Evolutionary conservation across 2,329 filamentous ascomycete species (phyloP), one percentile per base, ranked within the genome.

Genomic region (Teratosphaeria gauchensis): DNA sequence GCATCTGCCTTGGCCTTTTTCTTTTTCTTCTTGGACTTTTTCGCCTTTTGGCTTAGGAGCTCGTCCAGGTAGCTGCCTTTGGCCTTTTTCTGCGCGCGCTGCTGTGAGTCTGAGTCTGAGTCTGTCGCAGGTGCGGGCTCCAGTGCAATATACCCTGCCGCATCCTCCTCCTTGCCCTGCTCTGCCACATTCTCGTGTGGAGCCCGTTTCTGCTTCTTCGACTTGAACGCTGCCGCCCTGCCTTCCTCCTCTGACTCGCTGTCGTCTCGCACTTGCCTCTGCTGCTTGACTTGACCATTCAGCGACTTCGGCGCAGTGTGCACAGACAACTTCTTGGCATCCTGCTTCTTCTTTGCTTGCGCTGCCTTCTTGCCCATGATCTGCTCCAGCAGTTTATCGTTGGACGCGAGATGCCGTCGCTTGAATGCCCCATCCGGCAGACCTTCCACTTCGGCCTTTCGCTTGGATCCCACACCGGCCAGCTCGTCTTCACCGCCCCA

Each of bases 41-140:
- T 79, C 7, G 76, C 75, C 38, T 76, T 75, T 58, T 78, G 72
- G 2, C 71, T 72, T 1, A 80, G 69, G 16, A 84, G 68, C 62
- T 84, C 79, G 67, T 84, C 82, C 28, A 84, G 71, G 64, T 80
- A 84, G 61, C 76, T 82, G 14, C 67, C 73, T 1, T 72, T 72
- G 55, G 75, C 74, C 63, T 75, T 78, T 31, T 68, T 70, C 24
- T 64, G 57, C 8, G 61, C 58, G n/a, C 55, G 61, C 24, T 55
- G 32, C 16, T 42, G 51, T 30, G 24, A 12, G 19, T 52, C 11
- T 21, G 56, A 19, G 24, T 24, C 16, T 33, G 51, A 7, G n/a
- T 2, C 21, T n/a, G 52, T 16, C 24, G 56, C 31, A 35, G 55
- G 16, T 24, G 24, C 12, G 11, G 8, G 14, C 11, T 48, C 54